These are phyloP conservation scores for Exophiala calicioides DNA, from an alignment of 2,329 filamentous ascomycete genomes.

Conservation along the genomic window DNA sequence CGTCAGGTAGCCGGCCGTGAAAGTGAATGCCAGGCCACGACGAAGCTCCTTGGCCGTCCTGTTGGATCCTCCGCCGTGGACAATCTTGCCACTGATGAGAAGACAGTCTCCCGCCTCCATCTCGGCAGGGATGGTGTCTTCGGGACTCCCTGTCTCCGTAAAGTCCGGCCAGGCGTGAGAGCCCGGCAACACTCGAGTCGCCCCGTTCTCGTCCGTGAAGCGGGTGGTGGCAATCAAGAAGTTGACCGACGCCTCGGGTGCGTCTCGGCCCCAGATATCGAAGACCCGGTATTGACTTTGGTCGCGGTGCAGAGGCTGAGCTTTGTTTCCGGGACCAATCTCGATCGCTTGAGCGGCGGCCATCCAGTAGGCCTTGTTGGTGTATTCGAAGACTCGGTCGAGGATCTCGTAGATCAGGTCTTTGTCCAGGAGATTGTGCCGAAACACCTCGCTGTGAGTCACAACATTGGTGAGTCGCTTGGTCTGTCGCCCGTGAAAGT, in stretches of 20 bases:
- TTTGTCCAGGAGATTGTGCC: too few relatives aligned
- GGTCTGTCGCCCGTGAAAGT: too few relatives aligned
- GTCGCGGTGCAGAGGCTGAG: constrained; percentile 15
- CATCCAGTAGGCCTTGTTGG: constrained; percentile 21
- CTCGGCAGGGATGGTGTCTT: constrained; percentile 21
- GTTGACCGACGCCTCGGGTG: constrained; percentile 20
- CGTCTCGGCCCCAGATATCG: constrained; percentile 1
- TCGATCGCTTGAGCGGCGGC: constrained; percentile 18
- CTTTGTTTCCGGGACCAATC: constrained; percentile 13
- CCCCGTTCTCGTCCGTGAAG: constrained; percentile 26
- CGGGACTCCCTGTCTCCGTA: constrained; percentile 1
- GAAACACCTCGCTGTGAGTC: too few relatives aligned
- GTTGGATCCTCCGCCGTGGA: constrained; percentile 29
- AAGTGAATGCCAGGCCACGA: constrained; percentile 20
- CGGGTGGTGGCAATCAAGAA: constrained; percentile 21
- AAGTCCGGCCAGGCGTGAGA: constrained; percentile 20
- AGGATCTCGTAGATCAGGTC: too few relatives aligned
- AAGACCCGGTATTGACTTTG: background rate
- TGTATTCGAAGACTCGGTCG: too few relatives aligned
- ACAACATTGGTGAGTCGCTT: too few relatives aligned
- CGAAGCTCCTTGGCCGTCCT: constrained; percentile 12
- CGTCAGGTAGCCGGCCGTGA: constrained; percentile 21
- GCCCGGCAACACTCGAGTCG: constrained; percentile 23
- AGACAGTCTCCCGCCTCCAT: constrained; percentile 28
- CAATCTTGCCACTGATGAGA: constrained; percentile 22